These are phyloP conservation scores for Ambrosia artemisiifolia DNA, from an alignment of 129 eudicot species.

Conservation along the genomic window DNA sequence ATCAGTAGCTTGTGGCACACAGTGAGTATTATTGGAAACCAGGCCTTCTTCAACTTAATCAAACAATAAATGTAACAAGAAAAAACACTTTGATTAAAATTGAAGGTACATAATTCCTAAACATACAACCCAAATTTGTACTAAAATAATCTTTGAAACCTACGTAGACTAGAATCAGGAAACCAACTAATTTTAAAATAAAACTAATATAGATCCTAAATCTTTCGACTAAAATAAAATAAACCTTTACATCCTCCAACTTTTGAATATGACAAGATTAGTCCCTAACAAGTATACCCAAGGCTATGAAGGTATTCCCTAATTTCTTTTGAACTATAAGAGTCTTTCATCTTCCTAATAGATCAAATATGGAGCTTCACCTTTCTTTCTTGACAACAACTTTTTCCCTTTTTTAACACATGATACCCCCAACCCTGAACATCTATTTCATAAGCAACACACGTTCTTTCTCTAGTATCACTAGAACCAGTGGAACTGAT, in stretches of 20 bases:
- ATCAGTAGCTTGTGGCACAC: slow-evolving; percentile 76
- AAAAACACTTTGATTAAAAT: too few relatives aligned
- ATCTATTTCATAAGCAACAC: slow-evolving; percentile 76
- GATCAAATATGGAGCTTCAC: slow-evolving; percentile 83
- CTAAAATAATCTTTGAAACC: too few relatives aligned
- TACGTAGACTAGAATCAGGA: too few relatives aligned
- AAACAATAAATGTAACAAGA: too few relatives aligned
- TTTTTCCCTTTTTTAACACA: slow-evolving; percentile 73
- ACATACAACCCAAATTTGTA: too few relatives aligned
- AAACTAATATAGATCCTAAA: too few relatives aligned
- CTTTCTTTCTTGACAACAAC: slow-evolving; percentile 67
- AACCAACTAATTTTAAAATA: too few relatives aligned
- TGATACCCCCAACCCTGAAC: slow-evolving; percentile 98
- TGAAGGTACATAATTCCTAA: too few relatives aligned
- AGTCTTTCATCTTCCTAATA: slow-evolving; percentile 94
- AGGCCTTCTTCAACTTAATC: too few relatives aligned
- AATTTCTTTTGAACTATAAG: slow-evolving; percentile 68
- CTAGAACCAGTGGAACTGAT: slow-evolving; percentile 72
- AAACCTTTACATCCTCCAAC: too few relatives aligned
- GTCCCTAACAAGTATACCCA: slow-evolving; percentile 41
- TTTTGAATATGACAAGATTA: too few relatives aligned
- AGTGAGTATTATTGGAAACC: slow-evolving; percentile 30
- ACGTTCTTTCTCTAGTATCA: slow-evolving; percentile 60
- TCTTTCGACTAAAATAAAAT: too few relatives aligned
- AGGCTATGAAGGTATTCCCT: slow-evolving; percentile 55